Evolutionary conservation across 208 protist species (phyloP).

Genomic region (Trypanosoma cruzi): DNA sequence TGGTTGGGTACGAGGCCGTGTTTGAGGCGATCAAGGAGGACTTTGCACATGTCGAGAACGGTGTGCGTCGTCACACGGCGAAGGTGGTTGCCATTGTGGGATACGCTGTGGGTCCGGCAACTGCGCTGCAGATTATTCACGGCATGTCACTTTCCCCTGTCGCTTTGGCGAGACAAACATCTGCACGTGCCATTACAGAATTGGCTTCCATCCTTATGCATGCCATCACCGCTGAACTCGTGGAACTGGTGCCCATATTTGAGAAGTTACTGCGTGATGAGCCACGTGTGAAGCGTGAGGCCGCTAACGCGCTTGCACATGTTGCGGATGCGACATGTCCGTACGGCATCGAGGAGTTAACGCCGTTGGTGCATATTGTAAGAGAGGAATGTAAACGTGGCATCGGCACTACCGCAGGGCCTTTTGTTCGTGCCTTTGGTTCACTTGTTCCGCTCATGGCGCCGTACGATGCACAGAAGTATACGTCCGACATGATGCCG

Average conservation of each 20-base stretch:
- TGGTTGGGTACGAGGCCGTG: constrained; percentile 97
- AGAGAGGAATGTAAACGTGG: constrained; percentile 94
- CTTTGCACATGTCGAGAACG: constrained; percentile 98
- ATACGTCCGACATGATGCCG: constrained; percentile 97
- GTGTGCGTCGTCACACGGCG: constrained; percentile 98
- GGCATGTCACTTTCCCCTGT: constrained; percentile 98
- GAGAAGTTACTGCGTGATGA: constrained; percentile 96
- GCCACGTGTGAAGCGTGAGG: constrained; percentile 96
- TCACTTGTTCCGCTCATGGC: constrained; percentile 99
- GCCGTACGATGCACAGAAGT: constrained; percentile 95
- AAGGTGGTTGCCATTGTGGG: constrained; percentile 98
- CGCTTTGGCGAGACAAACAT: constrained; percentile 97
- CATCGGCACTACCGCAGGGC: constrained; percentile 95
- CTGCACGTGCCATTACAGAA: constrained; percentile 97
- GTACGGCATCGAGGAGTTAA: constrained; percentile 99
- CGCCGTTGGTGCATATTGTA: constrained; percentile 95
- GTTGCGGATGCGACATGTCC: constrained; percentile 97
- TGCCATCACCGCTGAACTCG: constrained; percentile 96
- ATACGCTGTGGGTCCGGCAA: constrained; percentile 96
- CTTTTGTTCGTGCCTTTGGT: constrained; percentile 99
- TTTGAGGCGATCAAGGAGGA: constrained; percentile 98
- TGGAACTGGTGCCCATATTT: constrained; percentile 96
- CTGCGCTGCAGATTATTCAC: constrained; percentile 96
- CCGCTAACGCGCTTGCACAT: constrained; percentile 95
- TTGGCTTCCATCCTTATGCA: constrained; percentile 98